Evolutionary conservation across 1,284 basidiomycete species (phyloP).

Genomic region (Porogramme epimiltina): DNA sequence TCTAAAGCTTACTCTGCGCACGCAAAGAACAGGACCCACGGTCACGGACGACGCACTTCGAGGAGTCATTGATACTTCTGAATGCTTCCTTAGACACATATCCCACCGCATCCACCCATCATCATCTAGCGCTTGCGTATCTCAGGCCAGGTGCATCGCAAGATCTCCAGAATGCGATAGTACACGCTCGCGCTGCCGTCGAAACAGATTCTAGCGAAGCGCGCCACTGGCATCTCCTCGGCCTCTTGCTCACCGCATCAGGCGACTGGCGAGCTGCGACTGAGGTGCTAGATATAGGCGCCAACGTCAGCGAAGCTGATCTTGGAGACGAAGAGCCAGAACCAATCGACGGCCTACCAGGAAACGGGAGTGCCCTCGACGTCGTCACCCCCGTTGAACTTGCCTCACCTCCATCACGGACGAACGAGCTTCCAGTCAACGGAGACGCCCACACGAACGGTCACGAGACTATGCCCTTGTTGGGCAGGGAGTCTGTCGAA

Average conservation of each 20-base stretch:
- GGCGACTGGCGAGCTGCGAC: conserved; percentile 84
- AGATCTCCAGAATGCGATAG: conserved; percentile 69
- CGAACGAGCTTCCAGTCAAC: conserved; percentile 12
- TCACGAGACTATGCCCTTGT: conserved; percentile 25
- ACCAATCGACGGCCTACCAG: conserved; percentile 7
- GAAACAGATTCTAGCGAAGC: conserved; percentile 76
- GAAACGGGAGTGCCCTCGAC: conserved; percentile 7
- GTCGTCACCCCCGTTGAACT: conserved; percentile 26
- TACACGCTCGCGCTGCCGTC: conserved; percentile 73
- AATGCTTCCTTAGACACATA: conserved; percentile 53
- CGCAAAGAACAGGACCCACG: conserved; percentile 73
- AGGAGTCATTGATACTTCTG: conserved; percentile 61
- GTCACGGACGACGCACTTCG: conserved; percentile 61
- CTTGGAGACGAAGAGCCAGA: conserved; percentile 39
- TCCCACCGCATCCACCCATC: conserved; percentile 67
- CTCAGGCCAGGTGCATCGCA: conserved; percentile 66
- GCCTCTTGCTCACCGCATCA: conserved; percentile 76
- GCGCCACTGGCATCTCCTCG: conserved; percentile 91
- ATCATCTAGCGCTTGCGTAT: conserved; percentile 80
- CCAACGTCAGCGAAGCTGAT: conserved; percentile 50
- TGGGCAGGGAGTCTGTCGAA: conserved; percentile 36
- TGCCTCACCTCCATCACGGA: conserved; percentile 14
- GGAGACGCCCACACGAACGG: conserved; percentile 5
- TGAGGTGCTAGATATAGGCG: conserved; percentile 76
- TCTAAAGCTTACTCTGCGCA: neutral